Percentiles rank a stretch among this genome's conserved stretches.
These are phyloP conservation scores for Helminthosporium solani DNA, from an alignment of 2,329 filamentous ascomycete genomes.

Conservation along the genomic window DNA sequence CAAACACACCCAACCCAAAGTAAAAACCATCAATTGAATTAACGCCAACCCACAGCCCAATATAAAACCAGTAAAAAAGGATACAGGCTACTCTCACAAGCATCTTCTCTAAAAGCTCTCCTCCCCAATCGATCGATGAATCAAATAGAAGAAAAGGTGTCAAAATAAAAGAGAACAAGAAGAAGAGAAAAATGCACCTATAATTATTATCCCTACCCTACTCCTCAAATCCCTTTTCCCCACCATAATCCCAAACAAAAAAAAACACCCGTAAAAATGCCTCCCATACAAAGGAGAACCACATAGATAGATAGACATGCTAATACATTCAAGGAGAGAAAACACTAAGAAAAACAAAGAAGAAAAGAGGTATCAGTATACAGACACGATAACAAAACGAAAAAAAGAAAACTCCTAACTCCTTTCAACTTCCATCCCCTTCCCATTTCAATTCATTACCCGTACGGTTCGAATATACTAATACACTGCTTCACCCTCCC, in stretches of 20 bases:
- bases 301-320: background rate
- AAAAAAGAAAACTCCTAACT: background rate
- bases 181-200: too few relatives aligned
- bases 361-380: background rate
- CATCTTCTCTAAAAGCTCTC: too few relatives aligned
- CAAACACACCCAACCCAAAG: too few relatives aligned
- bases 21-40: too few relatives aligned
- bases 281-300: background rate
- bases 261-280: too few relatives aligned
- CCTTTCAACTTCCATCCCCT: background rate
- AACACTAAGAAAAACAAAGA: background rate
- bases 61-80: too few relatives aligned
- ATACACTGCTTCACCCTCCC: conserved; percentile 19
- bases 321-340: background rate
- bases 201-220: background rate
- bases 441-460: background rate
- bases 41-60: too few relatives aligned
- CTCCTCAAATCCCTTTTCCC: background rate
- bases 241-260: background rate
- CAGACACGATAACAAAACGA: background rate
- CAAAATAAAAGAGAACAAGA: too few relatives aligned
- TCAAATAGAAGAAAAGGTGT: too few relatives aligned
- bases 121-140: too few relatives aligned
- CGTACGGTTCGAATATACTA: too few relatives aligned
- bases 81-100: too few relatives aligned